These are phyloP conservation scores for Cucurbita maxima DNA, from an alignment of 306 rosid genomes.

Conservation along the genomic window DNA sequence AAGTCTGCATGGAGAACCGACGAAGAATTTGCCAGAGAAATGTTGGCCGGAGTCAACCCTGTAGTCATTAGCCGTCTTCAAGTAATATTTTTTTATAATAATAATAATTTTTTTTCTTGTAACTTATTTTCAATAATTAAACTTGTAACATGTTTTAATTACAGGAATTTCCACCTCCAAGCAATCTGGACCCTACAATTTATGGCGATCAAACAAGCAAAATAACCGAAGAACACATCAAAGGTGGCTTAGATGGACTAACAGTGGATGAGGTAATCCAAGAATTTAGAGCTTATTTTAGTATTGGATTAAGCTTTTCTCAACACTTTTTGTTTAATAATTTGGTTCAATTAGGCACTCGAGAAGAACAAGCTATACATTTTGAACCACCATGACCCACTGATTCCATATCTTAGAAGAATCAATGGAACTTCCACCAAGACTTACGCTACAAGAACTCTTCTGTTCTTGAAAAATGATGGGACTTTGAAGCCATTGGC, in stretches of 20 bases:
- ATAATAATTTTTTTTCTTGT: not conserved
- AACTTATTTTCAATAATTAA: not conserved
- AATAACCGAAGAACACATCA: conserved; percentile 38
- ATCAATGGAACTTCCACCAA: conserved; percentile 54
- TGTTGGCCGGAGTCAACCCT: conserved; percentile 52
- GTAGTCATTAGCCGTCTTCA: conserved; percentile 30
- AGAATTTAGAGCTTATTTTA: not conserved
- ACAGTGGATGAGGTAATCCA: conserved; percentile 39
- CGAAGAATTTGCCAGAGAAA: conserved; percentile 54
- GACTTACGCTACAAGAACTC: conserved; percentile 55
- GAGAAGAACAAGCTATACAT: conserved; percentile 35
- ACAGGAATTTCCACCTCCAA: conserved; percentile 57
- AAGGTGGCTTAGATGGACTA: conserved; percentile 39
- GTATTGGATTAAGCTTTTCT: not conserved
- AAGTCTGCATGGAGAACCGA: conserved; percentile 50
- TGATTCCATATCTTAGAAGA: conserved; percentile 55
- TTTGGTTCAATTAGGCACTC: conserved; percentile 31
- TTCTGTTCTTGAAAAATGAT: conserved; percentile 43
- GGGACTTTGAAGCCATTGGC: conserved; percentile 65
- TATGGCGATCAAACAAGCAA: conserved; percentile 64
- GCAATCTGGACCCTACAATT: conserved; percentile 35
- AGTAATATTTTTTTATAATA: conserved; percentile 7
- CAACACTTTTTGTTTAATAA: not conserved
- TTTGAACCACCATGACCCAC: conserved; percentile 48
- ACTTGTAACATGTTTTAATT: not conserved